A percentile compares a stretch with the other conserved stretches of the same genome.
Evolutionary conservation across 106 monocot genomes (phyloP).

Genomic region (Allium sativum): DNA sequence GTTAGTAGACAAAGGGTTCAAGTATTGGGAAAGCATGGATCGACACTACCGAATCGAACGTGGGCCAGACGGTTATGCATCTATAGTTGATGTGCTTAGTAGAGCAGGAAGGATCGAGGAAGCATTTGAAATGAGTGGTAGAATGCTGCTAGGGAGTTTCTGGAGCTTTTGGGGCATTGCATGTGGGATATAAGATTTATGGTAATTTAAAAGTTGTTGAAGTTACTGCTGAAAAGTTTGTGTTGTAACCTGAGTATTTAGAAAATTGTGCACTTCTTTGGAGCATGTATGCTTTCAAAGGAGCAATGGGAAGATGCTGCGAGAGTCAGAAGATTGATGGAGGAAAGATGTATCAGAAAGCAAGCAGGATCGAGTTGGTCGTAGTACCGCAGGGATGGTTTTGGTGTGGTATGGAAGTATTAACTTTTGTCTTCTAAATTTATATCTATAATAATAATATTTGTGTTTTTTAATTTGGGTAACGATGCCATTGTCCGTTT

Average conservation of each 20-base stretch:
- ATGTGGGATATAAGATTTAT: conserved; percentile 40
- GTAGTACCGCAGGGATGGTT: neutral
- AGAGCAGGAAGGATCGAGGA: conserved; percentile 47
- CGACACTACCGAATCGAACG: conserved; percentile 22
- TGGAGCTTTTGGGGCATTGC: conserved; percentile 52
- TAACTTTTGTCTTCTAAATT: no score
- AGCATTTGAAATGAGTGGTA: conserved; percentile 30
- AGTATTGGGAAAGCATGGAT: conserved; percentile 36
- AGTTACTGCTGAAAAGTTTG: conserved; percentile 30
- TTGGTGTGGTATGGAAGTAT: no score
- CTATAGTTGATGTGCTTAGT: conserved; percentile 38
- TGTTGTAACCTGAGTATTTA: conserved; percentile 37
- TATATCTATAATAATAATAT: neutral
- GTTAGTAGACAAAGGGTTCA: conserved; percentile 31
- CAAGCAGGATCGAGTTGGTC: conserved; percentile 43
- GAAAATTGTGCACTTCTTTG: conserved; percentile 51
- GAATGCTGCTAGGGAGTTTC: conserved; percentile 30
- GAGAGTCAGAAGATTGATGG: conserved; percentile 33
- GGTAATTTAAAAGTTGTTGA: conserved; percentile 41
- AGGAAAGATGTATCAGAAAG: conserved; percentile 14
- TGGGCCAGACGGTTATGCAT: conserved; percentile 37
- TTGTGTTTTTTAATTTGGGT: neutral
- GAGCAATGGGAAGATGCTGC: conserved; percentile 37
- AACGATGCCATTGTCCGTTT: no score
- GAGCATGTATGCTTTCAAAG: conserved; percentile 40